Evolutionary conservation across 208 protist genomes (phyloP).

Genomic region (Trypanosoma theileri): DNA sequence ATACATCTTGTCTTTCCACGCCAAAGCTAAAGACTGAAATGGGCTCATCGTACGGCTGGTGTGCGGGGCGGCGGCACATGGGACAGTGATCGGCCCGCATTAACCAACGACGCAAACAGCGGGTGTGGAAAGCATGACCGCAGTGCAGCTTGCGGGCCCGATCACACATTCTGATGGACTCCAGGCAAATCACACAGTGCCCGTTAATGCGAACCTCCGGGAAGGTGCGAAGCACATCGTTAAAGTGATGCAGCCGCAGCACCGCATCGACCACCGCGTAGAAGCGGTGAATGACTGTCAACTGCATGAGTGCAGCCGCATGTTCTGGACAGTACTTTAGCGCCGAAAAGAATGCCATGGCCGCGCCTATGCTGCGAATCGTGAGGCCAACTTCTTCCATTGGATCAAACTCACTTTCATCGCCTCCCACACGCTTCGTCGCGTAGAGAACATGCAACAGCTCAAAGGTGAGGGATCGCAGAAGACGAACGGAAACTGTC

Average conservation of each 20-base stretch:
- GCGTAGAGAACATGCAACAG: conserved; percentile 6
- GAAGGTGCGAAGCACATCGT: conserved; percentile 48
- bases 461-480: conserved; percentile 14
- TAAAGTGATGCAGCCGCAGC: conserved; percentile 36
- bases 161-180: conserved; percentile 41
- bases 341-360: conserved; percentile 34
- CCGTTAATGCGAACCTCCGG: conserved; percentile 39
- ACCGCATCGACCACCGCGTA: conserved; percentile 31
- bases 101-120: conserved; percentile 80
- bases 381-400: conserved; percentile 50
- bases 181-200: conserved; percentile 76
- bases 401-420: conserved; percentile 38
- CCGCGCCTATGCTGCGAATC: conserved; percentile 27
- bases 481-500: conserved; percentile 21
- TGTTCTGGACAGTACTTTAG: conserved; percentile 43
- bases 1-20: neutral
- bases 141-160: conserved; percentile 68
- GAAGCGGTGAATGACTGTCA: conserved; percentile 46
- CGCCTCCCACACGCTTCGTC: neutral
- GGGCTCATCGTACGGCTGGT: neutral
- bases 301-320: conserved; percentile 47
- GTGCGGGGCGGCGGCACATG: conserved; percentile 55
- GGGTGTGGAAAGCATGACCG: conserved; percentile 79
- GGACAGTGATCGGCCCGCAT: conserved; percentile 57
- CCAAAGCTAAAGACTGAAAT: neutral